Evolutionary conservation across 371 early-diverging fungal genomes (phyloP), one percentile per base, ranked within the genome.

Genomic region (Mucor circinelloides): DNA sequence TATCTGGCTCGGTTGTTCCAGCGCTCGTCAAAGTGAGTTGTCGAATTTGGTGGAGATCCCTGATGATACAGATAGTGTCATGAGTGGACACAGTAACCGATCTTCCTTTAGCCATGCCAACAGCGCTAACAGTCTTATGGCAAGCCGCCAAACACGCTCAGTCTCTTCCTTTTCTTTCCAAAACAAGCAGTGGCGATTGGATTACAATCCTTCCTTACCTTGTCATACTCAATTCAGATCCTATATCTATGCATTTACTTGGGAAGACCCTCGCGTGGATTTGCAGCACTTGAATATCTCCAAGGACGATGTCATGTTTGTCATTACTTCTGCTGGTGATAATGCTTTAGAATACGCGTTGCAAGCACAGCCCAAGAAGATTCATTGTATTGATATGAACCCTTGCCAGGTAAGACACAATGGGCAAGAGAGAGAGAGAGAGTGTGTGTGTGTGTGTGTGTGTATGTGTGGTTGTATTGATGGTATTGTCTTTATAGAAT

Each of bases 361-460:
- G 25, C 77, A 91, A 63, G 90, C 88, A 27, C 84, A 85, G 31
- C 90, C 90, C 1, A 85, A 86, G 19, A 74, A 87, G 7, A 89
- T 94, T 57, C 93, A 94, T 73, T 91, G 92, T 72, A 86, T 93
- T 40, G 95, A 94, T 72, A 89, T 94, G 87, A 94, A 94, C 70
- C 95, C 95, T 10, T 94, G 93, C 74, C 95, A 94, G 73, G 83
- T 82, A 79, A 58, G 7, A 28, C 7, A 27, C 1, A 46, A 3
- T 15, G 8, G 2, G n/a, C 3, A 17, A 46, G 1, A 21, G 5
- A 1, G 21, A n/a, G 1, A 9, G 34, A 8, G 34, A 8, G 34
- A 3, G 5, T 36, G 36, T 36, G 36, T 36, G 36, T 36, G 1
- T 34, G 1, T 3, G 44, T 44, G 15, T 13, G n/a, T 19, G 10